These are phyloP conservation scores for Simplicillium sp. DNA, from an alignment of 2,329 filamentous ascomycete genomes.

Conservation along the genomic window DNA sequence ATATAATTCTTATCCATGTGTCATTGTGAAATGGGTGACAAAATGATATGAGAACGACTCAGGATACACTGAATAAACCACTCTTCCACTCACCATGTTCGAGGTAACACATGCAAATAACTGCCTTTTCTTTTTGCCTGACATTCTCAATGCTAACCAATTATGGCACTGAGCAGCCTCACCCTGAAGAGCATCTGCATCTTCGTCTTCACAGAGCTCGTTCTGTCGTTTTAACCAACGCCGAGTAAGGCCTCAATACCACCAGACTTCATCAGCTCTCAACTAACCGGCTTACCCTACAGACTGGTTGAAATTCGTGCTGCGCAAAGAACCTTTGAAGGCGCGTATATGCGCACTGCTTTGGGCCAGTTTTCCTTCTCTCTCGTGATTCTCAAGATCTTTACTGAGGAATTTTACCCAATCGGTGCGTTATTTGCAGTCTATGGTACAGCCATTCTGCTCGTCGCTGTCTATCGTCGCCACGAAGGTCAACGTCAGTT, in stretches of 20 bases:
- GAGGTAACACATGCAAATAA: background rate
- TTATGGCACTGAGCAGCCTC: slow-evolving; percentile 29
- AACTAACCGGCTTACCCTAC: slow-evolving; percentile 1
- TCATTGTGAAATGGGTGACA: too few species aligned
- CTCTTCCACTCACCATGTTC: background rate
- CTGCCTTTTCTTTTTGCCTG: background rate
- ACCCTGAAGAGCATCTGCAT: slow-evolving; percentile 63
- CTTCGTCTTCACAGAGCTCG: slow-evolving; percentile 73
- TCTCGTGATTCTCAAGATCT: slow-evolving; percentile 87
- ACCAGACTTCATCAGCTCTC: background rate
- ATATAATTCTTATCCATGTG: too few species aligned
- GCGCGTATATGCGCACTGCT: slow-evolving; percentile 90
- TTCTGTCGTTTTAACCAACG: slow-evolving; percentile 66
- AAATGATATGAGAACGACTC: too few species aligned
- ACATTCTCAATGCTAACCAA: background rate
- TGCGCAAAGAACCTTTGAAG: slow-evolving; percentile 92
- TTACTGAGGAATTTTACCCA: slow-evolving; percentile 89
- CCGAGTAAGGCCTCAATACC: slow-evolving; percentile 43
- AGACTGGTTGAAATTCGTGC: slow-evolving; percentile 88
- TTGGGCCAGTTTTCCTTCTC: slow-evolving; percentile 93
- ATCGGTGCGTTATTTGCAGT: slow-evolving; percentile 94
- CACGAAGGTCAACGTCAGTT: slow-evolving; percentile 93
- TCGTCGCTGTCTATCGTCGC: slow-evolving; percentile 75
- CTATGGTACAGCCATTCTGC: slow-evolving; percentile 77
- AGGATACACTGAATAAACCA: too few species aligned